Evolutionary conservation across 2,329 filamentous ascomycete genomes (phyloP).

Genomic region (Colletotrichum trifolii): DNA sequence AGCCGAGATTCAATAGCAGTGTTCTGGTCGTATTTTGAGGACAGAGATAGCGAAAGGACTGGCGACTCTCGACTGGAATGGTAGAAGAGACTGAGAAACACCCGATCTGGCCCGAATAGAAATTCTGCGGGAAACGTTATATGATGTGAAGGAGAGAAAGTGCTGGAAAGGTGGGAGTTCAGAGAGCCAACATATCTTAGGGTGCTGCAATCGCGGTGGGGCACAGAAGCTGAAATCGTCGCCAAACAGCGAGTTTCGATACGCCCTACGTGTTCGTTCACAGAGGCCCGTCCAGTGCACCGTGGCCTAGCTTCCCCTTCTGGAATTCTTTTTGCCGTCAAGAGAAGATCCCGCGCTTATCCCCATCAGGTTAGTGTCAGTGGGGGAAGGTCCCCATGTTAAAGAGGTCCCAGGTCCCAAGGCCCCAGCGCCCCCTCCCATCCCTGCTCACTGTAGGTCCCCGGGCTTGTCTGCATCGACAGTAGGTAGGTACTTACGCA

Average conservation of each 20-base stretch:
- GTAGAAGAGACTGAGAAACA: not conserved
- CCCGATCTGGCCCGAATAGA: slow-evolving; percentile 13
- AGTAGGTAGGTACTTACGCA: too few species aligned
- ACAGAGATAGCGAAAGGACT: not conserved
- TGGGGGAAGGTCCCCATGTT: slow-evolving; percentile 21
- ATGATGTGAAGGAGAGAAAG: slow-evolving; percentile 26
- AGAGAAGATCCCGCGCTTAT: slow-evolving; percentile 18
- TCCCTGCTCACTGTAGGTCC: slow-evolving; percentile 9
- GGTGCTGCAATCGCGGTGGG: slow-evolving; percentile 34
- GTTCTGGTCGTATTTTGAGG: slow-evolving; percentile 14
- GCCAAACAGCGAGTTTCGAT: slow-evolving; percentile 36
- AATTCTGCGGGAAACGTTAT: slow-evolving; percentile 5
- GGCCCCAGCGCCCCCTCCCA: slow-evolving; percentile 15
- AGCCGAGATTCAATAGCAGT: slow-evolving; percentile 26
- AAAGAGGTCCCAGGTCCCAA: slow-evolving; percentile 28
- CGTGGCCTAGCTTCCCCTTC: slow-evolving; percentile 33
- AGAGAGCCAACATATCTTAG: slow-evolving; percentile 33
- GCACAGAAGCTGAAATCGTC: slow-evolving; percentile 36
- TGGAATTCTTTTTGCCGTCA: slow-evolving; percentile 36
- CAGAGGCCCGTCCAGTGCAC: slow-evolving; percentile 3
- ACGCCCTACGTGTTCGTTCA: slow-evolving; percentile 40
- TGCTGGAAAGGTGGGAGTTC: slow-evolving; percentile 31
- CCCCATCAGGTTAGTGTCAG: slow-evolving; percentile 23
- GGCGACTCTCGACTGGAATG: not conserved
- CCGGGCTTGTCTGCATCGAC: too few species aligned